A percentile compares a stretch with the other conserved stretches of the same genome.
phyloP scores from a whole-genome alignment of 768 basidiomycete genomes.

The Pisolithus marmoratus region DNA sequence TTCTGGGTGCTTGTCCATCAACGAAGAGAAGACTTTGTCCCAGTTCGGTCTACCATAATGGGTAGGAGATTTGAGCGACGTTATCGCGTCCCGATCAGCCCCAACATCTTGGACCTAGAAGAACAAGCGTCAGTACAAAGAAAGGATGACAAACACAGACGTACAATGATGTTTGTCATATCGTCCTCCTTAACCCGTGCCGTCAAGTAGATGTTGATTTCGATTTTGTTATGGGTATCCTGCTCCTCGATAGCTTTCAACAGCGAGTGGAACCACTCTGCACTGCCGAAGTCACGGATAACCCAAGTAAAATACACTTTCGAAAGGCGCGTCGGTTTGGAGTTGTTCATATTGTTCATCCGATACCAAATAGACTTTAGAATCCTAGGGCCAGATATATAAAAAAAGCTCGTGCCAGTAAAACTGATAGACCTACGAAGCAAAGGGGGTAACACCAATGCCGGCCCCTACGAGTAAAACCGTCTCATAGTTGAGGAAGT shows the following conservation, averaged over 20 bases:
- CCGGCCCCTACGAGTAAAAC: conserved; percentile 88
- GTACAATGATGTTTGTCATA: conserved; percentile 85
- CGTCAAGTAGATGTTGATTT: conserved; percentile 93
- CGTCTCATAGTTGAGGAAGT: conserved; percentile 86
- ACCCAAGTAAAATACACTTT: conserved; percentile 97
- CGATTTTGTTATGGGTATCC: conserved; percentile 78
- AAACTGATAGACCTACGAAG: conserved; percentile 55
- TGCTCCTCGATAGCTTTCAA: conserved; percentile 92
- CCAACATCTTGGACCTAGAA: conserved; percentile 80
- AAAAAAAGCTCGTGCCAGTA: not conserved
- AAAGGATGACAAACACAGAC: conserved; percentile 14
- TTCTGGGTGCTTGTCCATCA: conserved; percentile 78
- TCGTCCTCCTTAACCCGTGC: conserved; percentile 89
- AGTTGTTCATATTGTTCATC: conserved; percentile 79
- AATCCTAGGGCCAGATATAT: conserved; percentile 48
- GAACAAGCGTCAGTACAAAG: not conserved
- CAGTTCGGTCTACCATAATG: conserved; percentile 90
- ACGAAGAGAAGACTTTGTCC: conserved; percentile 67
- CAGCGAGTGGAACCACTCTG: conserved; percentile 93
- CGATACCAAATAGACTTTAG: conserved; percentile 94
- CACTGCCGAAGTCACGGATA: conserved; percentile 85
- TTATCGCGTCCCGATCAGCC: conserved; percentile 88
- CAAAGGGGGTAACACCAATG: conserved; percentile 96
- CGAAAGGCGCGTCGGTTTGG: conserved; percentile 74
- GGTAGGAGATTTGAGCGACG: conserved; percentile 82